Evolutionary conservation across 345 rosid species (phyloP).

Genomic region (Pseudoturritis turrita): DNA sequence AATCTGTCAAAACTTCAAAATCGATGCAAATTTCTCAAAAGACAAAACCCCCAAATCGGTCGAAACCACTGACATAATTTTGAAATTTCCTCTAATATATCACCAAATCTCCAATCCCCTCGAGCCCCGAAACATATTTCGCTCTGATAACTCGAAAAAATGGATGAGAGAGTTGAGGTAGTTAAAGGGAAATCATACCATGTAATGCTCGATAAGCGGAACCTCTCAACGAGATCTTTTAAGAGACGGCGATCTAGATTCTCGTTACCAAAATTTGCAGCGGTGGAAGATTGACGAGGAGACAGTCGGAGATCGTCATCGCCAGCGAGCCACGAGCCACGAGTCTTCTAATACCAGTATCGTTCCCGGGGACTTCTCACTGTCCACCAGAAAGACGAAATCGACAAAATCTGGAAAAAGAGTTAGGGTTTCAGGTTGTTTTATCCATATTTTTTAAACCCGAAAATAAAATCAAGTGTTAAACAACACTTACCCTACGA

Average conservation of each 20-base stretch:
- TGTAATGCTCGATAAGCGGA: conserved; percentile 87
- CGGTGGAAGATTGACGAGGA: conserved; percentile 40
- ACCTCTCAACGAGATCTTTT: conserved; percentile 82
- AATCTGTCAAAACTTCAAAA: neutral
- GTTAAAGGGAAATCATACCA: conserved; percentile 42
- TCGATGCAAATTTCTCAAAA: neutral
- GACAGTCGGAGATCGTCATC: conserved; percentile 39
- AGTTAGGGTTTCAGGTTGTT: too few relatives aligned
- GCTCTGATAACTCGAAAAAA: neutral
- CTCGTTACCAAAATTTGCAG: conserved; percentile 31
- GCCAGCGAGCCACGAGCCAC: conserved; percentile 68
- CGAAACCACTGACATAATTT: neutral
- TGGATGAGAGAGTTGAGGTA: neutral
- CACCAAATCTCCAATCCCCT: neutral
- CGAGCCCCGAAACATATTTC: neutral
- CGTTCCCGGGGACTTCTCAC: too few relatives aligned
- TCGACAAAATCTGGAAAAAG: too few relatives aligned
- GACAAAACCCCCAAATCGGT: neutral
- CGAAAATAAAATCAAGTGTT: too few relatives aligned
- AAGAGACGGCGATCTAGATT: conserved; percentile 71
- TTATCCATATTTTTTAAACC: too few relatives aligned
- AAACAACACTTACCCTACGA: too few relatives aligned
- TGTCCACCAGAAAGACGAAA: too few relatives aligned
- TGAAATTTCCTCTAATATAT: neutral
- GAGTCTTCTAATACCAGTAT: too few relatives aligned